Evolutionary conservation across 139 green algal species (phyloP), one percentile per base, ranked within the genome.

Genomic region (Haematococcus lacustris): DNA sequence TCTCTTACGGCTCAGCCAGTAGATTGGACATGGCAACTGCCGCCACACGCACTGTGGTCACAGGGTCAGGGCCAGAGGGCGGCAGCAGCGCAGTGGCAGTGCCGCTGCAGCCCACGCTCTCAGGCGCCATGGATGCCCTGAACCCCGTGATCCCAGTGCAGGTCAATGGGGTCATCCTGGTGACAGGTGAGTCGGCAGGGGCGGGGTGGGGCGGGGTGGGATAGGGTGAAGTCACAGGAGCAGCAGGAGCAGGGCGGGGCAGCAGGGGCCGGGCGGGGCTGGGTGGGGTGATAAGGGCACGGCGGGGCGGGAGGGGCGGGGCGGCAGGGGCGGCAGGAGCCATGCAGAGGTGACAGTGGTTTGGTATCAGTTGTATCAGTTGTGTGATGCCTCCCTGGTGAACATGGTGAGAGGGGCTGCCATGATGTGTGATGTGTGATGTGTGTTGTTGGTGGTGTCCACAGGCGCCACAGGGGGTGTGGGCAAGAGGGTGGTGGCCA

Each of bases 381-480:
- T n/a, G n/a, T n/a, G n/a, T n/a, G n/a, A n/a, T n/a, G n/a, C n/a
- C n/a, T n/a, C n/a, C n/a, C n/a, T n/a, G n/a, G n/a, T n/a, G n/a
- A n/a, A n/a, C n/a, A n/a, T n/a, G n/a, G n/a, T n/a, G n/a, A n/a
- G n/a, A n/a, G n/a, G n/a, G n/a, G n/a, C n/a, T n/a, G n/a, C n/a
- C n/a, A n/a, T n/a, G n/a, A n/a, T n/a, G n/a, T n/a, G n/a, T n/a
- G n/a, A n/a, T n/a, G n/a, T n/a, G n/a, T n/a, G n/a, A n/a, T 65
- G 38, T 51, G 60, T 50, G 41, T 37, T 40, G 61, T 51, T 43
- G 51, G 4, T 59, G 33, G 33, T 25, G 63, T 25, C 38, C 9
- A n/a, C 85, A 77, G 91, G 91, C 33, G 91, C 91, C 9, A 95
- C 91, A 23, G 91, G 91, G 34, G 90, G 91, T 38, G 86, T 94